Evolutionary conservation across 108 stramenopile genomes (phyloP).

Genomic region (Seminavis robusta): DNA sequence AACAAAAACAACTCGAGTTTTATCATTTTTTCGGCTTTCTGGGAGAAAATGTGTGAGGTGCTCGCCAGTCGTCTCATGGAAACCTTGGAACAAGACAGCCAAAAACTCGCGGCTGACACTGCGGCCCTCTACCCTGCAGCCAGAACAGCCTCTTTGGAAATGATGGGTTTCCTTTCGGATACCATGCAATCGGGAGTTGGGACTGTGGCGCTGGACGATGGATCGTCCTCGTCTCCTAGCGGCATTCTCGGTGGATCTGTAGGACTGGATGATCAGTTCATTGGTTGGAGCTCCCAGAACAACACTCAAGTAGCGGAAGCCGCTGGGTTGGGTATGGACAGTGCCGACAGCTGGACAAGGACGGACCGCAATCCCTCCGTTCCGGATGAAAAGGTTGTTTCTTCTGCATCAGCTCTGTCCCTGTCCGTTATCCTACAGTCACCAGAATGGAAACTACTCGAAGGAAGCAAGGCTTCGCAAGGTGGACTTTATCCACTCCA

Average conservation of each 20-base stretch:
- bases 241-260: conserved; percentile 80
- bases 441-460: conserved; percentile 62
- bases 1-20: conserved; percentile 16
- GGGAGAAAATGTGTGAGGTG: conserved; percentile 59
- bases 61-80: conserved; percentile 58
- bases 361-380: conserved; percentile 8
- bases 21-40: conserved; percentile 70
- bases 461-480: conserved; percentile 33
- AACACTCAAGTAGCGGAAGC: neutral
- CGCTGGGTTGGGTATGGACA: conserved; percentile 1
- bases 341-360: conserved; percentile 40
- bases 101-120: conserved; percentile 57
- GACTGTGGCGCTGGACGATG: conserved; percentile 39
- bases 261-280: conserved; percentile 56
- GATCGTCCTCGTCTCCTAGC: conserved; percentile 19
- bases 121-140: conserved; percentile 77
- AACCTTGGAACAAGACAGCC: conserved; percentile 62
- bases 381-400: conserved; percentile 7
- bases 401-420: no score
- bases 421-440: conserved; percentile 68
- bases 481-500: conserved; percentile 61
- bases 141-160: conserved; percentile 61
- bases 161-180: conserved; percentile 70
- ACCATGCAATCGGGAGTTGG: conserved; percentile 45
- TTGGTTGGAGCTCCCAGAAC: conserved; percentile 39